phyloP scores from a whole-genome alignment of 768 basidiomycete species.

The Kockovaella imperatae region DNA sequence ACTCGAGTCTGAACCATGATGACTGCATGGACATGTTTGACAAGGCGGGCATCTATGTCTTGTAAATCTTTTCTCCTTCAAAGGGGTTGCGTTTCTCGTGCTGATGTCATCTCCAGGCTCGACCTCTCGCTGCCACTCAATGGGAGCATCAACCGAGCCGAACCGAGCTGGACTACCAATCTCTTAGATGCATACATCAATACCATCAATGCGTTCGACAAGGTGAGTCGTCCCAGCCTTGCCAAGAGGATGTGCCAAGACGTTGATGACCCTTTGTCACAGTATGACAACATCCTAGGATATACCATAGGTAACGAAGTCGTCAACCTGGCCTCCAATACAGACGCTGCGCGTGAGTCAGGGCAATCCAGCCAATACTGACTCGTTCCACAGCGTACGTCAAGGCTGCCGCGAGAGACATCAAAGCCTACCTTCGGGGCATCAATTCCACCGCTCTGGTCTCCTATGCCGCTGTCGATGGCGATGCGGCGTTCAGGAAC shows the following conservation, averaged over 20 bases:
- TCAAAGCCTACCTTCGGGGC: constrained; percentile 71
- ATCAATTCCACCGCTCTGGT: constrained; percentile 57
- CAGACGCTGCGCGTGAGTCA: constrained; percentile 53
- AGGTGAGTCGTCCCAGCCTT: constrained; percentile 9
- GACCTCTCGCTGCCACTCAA: constrained; percentile 78
- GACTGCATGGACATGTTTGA: constrained; percentile 72
- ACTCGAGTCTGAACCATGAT: constrained; percentile 75
- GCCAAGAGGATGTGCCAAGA: not conserved
- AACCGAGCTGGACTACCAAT: constrained; percentile 72
- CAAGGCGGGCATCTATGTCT: constrained; percentile 74
- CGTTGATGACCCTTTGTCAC: constrained; percentile 20
- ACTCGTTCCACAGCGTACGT: constrained; percentile 53
- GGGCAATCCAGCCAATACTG: not conserved
- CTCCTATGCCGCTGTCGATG: constrained; percentile 81
- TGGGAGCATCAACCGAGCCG: constrained; percentile 61
- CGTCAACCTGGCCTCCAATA: constrained; percentile 52
- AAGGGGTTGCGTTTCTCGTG: not conserved
- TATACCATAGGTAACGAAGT: constrained; percentile 87
- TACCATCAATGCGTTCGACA: constrained; percentile 68
- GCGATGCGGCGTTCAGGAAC: constrained; percentile 52
- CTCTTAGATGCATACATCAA: constrained; percentile 67
- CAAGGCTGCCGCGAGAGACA: constrained; percentile 84
- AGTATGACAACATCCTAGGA: constrained; percentile 82
- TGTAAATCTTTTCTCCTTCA: constrained; percentile 53
- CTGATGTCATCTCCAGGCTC: constrained; percentile 51